Conservation (phyloP, 768 basidiomycete genomes). For the Suillus spraguei region DNA sequence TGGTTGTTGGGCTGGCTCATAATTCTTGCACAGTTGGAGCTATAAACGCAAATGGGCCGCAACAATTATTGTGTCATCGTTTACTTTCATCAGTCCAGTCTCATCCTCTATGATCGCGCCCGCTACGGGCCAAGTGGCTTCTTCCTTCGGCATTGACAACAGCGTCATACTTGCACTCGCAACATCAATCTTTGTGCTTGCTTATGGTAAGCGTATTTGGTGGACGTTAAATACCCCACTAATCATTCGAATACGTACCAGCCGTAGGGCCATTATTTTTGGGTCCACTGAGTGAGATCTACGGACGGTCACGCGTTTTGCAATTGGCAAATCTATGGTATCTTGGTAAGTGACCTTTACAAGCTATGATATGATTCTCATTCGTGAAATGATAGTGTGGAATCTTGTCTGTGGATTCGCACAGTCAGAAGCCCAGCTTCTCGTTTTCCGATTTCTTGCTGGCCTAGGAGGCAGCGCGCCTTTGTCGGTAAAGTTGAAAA, state of each 20-base stretch:
- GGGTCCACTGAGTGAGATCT: constrained; percentile 74
- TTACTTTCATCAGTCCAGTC: constrained; percentile 69
- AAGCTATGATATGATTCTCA: neutral
- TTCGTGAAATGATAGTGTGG: constrained; percentile 45
- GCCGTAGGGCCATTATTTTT: constrained; percentile 39
- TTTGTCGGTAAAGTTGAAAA: constrained; percentile 39
- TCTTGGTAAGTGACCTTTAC: constrained; percentile 43
- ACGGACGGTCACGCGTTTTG: constrained; percentile 62
- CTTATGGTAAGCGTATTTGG: constrained; percentile 48
- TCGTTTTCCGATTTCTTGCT: constrained; percentile 69
- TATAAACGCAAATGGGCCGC: constrained; percentile 63
- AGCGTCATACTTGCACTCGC: constrained; percentile 53
- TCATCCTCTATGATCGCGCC: constrained; percentile 80
- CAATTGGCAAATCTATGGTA: constrained; percentile 69
- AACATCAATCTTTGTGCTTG: constrained; percentile 61
- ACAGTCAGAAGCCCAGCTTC: constrained; percentile 54
- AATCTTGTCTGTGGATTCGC: constrained; percentile 68
- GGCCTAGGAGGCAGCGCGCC: constrained; percentile 78
- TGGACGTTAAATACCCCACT: neutral
- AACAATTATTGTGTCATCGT: constrained; percentile 63
- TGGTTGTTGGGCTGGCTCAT: neutral
- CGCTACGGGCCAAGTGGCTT: constrained; percentile 51
- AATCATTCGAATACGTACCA: constrained; percentile 5
- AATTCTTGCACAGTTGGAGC: constrained; percentile 48
- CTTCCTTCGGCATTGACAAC: constrained; percentile 57